Evolutionary conservation across 2,329 filamentous ascomycete species (phyloP).

Genomic region (Rachicladosporium sp.): DNA sequence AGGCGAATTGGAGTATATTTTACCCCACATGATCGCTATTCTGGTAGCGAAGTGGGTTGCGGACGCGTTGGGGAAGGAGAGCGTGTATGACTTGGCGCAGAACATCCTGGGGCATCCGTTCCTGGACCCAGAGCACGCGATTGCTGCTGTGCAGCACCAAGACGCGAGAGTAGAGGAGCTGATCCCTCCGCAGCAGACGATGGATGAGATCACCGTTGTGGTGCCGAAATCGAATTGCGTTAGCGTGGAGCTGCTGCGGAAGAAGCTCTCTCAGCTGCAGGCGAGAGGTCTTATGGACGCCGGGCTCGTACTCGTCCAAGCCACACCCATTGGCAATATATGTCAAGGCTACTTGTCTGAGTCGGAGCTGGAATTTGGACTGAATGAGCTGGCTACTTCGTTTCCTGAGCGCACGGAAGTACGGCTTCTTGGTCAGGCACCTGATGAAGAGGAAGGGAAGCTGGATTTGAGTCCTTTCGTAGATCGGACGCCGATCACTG

Average conservation of each 20-base stretch:
- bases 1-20: slow-evolving; percentile 44
- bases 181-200: slow-evolving; percentile 41
- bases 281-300: slow-evolving; percentile 44
- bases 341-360: slow-evolving; percentile 45
- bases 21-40: slow-evolving; percentile 49
- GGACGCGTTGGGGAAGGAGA: slow-evolving; percentile 39
- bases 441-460: slow-evolving; percentile 19
- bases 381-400: slow-evolving; percentile 26
- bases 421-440: slow-evolving; percentile 26
- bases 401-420: slow-evolving; percentile 24
- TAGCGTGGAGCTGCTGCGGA: slow-evolving; percentile 26
- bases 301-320: slow-evolving; percentile 43
- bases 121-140: slow-evolving; percentile 40
- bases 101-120: slow-evolving; percentile 47
- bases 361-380: slow-evolving; percentile 40
- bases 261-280: slow-evolving; percentile 37
- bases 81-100: slow-evolving; percentile 50
- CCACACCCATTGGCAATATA: slow-evolving; percentile 22
- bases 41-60: slow-evolving; percentile 48
- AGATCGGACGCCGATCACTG: slow-evolving; percentile 40
- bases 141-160: slow-evolving; percentile 29
- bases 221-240: slow-evolving; percentile 35
- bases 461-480: slow-evolving; percentile 39
- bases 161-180: slow-evolving; percentile 33
- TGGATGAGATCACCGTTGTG: slow-evolving; percentile 43